Percentiles rank a stretch among this genome's conserved stretches.
Evolutionary conservation across 768 basidiomycete genomes (phyloP).

Genomic region (Naganishia onofrii): DNA sequence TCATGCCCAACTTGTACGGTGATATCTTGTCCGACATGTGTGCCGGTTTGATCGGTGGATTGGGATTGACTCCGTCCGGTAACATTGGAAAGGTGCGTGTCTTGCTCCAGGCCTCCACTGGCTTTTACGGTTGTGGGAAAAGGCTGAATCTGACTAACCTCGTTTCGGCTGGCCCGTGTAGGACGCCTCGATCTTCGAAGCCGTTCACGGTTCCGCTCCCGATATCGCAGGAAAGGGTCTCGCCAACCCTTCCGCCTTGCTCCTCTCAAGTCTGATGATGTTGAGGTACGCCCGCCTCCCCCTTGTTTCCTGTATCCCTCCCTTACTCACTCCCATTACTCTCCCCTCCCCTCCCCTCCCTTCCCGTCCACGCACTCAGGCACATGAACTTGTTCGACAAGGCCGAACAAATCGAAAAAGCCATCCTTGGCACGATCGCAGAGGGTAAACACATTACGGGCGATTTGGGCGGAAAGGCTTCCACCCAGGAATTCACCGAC

Average conservation of each 20-base stretch:
- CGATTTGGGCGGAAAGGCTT: conserved; percentile 88
- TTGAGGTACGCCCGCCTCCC: conserved; percentile 56
- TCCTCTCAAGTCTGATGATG: conserved; percentile 97
- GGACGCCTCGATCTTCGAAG: conserved; percentile 99
- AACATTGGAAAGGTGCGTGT: conserved; percentile 72
- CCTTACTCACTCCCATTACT: not conserved
- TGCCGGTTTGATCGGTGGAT: conserved; percentile 94
- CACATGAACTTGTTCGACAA: conserved; percentile 87
- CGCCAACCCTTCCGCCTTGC: conserved; percentile 98
- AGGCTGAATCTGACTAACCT: not conserved
- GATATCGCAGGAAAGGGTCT: conserved; percentile 80
- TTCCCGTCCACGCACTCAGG: conserved; percentile 24
- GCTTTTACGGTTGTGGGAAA: conserved; percentile 45
- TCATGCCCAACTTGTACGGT: conserved; percentile 88
- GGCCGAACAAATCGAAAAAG: conserved; percentile 86
- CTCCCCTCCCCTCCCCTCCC: not conserved
- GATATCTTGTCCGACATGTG: conserved; percentile 98
- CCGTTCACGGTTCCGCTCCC: conserved; percentile 98
- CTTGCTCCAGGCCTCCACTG: no score
- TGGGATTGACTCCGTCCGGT: conserved; percentile 94
- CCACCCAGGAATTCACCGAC: conserved; percentile 81
- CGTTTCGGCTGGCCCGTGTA: not conserved
- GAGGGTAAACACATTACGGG: conserved; percentile 94
- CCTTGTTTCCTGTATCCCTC: no score
- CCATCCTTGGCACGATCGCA: conserved; percentile 85